These are phyloP conservation scores for Carnegiea gigantea DNA, from an alignment of 179 eudicot genomes.

Conservation along the genomic window DNA sequence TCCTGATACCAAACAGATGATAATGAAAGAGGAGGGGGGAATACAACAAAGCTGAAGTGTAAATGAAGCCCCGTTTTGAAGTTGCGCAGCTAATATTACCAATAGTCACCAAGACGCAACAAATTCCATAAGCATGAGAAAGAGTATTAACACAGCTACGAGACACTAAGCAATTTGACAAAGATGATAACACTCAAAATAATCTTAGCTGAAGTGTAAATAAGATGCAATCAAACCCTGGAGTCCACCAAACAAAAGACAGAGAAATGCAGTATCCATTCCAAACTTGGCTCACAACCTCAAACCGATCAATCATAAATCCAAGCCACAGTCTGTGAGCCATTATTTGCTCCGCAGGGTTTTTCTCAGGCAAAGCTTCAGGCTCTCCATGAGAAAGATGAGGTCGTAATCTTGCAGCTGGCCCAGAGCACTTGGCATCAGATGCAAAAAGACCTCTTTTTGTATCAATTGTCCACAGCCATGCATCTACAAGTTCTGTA, in stretches of 20 bases:
- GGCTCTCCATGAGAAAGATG: slow-evolving; percentile 97
- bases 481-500: slow-evolving; percentile 98
- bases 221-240: not conserved
- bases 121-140: not conserved
- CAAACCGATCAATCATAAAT: slow-evolving; percentile 92
- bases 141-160: not conserved
- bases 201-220: not conserved
- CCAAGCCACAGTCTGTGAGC: slow-evolving; percentile 99
- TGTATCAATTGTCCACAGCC: slow-evolving; percentile 99
- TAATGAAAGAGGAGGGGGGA: not conserved
- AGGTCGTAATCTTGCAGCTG: slow-evolving; percentile 88
- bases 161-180: not conserved
- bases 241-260: slow-evolving; percentile 1
- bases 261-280: not conserved
- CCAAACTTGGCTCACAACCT: slow-evolving; percentile 43
- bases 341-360: slow-evolving; percentile 92
- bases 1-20: slow-evolving; percentile 2
- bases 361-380: slow-evolving; percentile 74
- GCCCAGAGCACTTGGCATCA: slow-evolving; percentile 75
- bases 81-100: not conserved
- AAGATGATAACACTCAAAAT: not conserved
- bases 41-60: not conserved
- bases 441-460: slow-evolving; percentile 96
- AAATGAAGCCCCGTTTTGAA: not conserved
- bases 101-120: not conserved